These are phyloP conservation scores for Fusarium redolens DNA, from an alignment of 2,329 filamentous ascomycete genomes.

Conservation along the genomic window DNA sequence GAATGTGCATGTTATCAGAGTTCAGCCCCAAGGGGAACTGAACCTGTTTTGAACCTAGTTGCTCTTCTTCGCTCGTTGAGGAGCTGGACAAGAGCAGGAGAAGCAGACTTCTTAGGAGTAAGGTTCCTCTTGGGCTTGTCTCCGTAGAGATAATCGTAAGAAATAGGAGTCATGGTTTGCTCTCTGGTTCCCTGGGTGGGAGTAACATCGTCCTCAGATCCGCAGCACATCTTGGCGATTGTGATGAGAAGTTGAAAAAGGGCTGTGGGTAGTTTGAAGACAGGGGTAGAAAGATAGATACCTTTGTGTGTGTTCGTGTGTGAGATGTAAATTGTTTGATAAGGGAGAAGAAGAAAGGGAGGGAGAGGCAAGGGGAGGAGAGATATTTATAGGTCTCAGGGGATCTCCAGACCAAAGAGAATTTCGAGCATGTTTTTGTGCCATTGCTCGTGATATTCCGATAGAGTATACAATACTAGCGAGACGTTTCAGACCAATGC, in stretches of 20 bases:
- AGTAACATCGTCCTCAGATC: too few relatives aligned
- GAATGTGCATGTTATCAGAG: background rate
- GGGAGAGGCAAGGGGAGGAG: background rate
- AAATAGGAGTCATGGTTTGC: background rate
- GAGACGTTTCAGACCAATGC: rapidly evolving
- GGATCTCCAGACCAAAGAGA: too few relatives aligned
- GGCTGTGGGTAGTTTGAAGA: background rate
- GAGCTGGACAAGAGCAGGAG: background rate
- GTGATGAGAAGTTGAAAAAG: too few relatives aligned
- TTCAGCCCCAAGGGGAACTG: background rate
- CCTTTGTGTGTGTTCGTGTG: background rate
- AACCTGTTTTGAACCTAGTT: background rate
- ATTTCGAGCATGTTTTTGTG: background rate
- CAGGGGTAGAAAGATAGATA: background rate
- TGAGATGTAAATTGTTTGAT: background rate
- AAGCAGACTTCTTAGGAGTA: background rate
- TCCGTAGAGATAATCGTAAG: background rate
- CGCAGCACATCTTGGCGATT: too few relatives aligned
- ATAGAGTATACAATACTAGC: too few relatives aligned
- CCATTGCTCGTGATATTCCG: background rate
- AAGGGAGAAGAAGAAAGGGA: background rate
- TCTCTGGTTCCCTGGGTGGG: too few relatives aligned
- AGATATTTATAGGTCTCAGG: too few relatives aligned
- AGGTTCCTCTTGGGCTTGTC: background rate
- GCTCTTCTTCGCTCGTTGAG: background rate